A percentile compares a stretch with the other conserved stretches of the same genome.
Evolutionary conservation across 2,329 filamentous ascomycete species (phyloP).

Genomic region (Delphinella strobiligena): DNA sequence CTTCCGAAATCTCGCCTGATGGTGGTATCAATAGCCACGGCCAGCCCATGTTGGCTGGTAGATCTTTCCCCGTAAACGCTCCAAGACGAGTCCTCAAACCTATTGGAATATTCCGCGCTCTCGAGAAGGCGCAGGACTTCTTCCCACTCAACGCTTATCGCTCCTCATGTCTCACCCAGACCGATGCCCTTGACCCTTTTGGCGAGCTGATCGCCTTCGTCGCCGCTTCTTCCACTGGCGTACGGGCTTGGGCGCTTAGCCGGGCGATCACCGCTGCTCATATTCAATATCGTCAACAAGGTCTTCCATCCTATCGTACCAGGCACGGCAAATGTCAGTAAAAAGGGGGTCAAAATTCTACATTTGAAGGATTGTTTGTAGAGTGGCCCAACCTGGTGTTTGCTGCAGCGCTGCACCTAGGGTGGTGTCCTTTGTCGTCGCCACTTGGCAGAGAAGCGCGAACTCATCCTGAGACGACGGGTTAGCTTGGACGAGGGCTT

Average conservation of each 20-base stretch:
- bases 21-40: no score
- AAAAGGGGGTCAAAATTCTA: conserved; percentile 16
- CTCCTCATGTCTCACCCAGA: no score
- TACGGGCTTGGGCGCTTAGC: conserved; percentile 29
- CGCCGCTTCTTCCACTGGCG: conserved; percentile 12
- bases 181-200: conserved; percentile 18
- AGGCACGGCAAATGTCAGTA: conserved; percentile 8
- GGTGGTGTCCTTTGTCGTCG: conserved; percentile 65
- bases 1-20: no score
- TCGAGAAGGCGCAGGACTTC: no score
- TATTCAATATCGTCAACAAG: conserved; percentile 72
- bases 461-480: conserved; percentile 63
- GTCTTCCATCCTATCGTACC: conserved; percentile 5
- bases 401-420: conserved; percentile 75
- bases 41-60: no score
- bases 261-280: conserved; percentile 94
- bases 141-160: no score
- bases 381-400: conserved; percentile 84
- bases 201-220: conserved; percentile 13
- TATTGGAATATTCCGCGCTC: no score
- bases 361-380: conserved; percentile 69
- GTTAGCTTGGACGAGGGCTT: conserved; percentile 3
- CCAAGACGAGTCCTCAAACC: no score
- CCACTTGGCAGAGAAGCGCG: conserved; percentile 71
- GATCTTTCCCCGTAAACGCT: no score